Conservation (phyloP, 495 filamentous ascomycete species). For the Apodospora peruviana region DNA sequence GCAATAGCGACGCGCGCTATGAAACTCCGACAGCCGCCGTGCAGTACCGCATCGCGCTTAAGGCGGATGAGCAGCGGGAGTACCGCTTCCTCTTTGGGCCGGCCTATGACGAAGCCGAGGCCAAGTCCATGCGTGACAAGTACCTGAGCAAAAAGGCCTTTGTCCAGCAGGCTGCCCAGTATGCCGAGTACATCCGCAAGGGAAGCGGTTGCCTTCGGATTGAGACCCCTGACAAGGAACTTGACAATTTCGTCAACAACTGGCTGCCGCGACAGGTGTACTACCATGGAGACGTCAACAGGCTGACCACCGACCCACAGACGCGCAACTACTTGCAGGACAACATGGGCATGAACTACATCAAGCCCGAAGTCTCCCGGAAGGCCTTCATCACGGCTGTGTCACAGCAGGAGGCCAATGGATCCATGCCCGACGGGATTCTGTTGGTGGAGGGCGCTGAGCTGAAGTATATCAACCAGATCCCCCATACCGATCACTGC, state of each 20-base stretch:
- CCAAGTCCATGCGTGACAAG: constrained; percentile 36
- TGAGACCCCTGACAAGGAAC: constrained; percentile 47
- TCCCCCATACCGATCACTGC: constrained; percentile 54
- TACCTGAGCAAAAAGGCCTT: constrained; percentile 49
- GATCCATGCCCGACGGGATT: constrained; percentile 55
- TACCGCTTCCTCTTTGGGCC: constrained; percentile 53
- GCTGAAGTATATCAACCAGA: constrained; percentile 56
- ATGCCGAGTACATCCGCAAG: constrained; percentile 42
- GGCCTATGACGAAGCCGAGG: constrained; percentile 46
- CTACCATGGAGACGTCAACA: constrained; percentile 54
- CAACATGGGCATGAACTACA: constrained; percentile 57
- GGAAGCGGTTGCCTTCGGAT: constrained; percentile 47
- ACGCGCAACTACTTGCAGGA: constrained; percentile 55
- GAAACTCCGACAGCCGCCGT: constrained; percentile 50
- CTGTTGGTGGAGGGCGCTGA: constrained; percentile 47
- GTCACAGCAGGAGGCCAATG: constrained; percentile 46
- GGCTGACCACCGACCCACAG: constrained; percentile 53
- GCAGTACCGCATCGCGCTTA: constrained; percentile 43
- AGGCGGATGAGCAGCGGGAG: constrained; percentile 31
- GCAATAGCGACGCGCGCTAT: constrained; percentile 44
- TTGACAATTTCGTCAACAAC: constrained; percentile 55
- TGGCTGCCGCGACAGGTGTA: constrained; percentile 53
- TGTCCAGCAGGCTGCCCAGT: constrained; percentile 33
- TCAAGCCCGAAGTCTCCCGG: constrained; percentile 44
- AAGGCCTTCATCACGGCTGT: constrained; percentile 43